A percentile compares a stretch with the other conserved stretches of the same genome.
Conservation (phyloP, 305 asterid genomes). For the Fraxinus dipetala region DNA sequence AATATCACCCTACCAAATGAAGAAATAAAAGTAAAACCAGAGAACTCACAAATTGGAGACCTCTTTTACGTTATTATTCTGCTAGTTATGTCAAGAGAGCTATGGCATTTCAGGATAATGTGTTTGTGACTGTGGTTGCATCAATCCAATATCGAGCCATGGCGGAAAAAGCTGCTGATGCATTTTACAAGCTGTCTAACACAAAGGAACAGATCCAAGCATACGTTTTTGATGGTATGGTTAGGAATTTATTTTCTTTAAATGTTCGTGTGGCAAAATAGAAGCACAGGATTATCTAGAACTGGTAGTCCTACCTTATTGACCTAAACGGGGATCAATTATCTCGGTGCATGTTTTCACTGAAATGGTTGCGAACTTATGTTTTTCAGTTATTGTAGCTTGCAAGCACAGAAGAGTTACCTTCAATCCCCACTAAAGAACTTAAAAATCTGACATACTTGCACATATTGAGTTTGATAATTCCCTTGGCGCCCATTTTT, state of each 20-base stretch:
- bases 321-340: background rate
- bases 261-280: background rate
- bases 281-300: background rate
- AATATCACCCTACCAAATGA: background rate
- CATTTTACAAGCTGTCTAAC: slow-evolving; percentile 58
- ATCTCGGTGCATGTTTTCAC: background rate
- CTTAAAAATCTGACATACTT: background rate
- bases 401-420: background rate
- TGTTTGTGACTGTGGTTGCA: slow-evolving; percentile 58
- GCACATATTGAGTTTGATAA: background rate
- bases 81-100: background rate
- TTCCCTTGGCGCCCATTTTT: background rate
- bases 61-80: background rate
- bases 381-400: background rate
- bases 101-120: slow-evolving; percentile 42
- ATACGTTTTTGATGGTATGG: slow-evolving; percentile 59
- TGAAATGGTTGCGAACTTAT: background rate
- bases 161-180: slow-evolving; percentile 48
- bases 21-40: background rate
- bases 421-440: background rate
- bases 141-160: slow-evolving; percentile 57
- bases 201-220: slow-evolving; percentile 61
- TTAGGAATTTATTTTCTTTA: background rate
- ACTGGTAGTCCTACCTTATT: background rate
- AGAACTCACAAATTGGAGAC: background rate